Percentiles rank a stretch among this genome's conserved stretches.
Evolutionary conservation across 805 yeast species (phyloP).

Genomic region (Yarrowia osloensis): DNA sequence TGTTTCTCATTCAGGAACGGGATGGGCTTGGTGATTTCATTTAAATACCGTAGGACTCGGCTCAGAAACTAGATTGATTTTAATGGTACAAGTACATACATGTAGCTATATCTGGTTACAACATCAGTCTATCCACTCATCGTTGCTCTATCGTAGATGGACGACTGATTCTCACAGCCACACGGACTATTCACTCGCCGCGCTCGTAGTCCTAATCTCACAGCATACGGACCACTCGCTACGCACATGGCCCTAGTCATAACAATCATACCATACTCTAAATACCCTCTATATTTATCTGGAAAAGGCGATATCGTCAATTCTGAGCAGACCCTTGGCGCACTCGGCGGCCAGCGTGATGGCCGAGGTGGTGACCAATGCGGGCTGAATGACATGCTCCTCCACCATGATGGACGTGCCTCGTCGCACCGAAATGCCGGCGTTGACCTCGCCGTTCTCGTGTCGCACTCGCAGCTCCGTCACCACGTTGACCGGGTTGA

Average conservation of each 20-base stretch:
- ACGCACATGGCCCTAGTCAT: not conserved
- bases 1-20: too few species aligned
- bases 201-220: too few species aligned
- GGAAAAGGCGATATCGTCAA: slow-evolving; percentile 94
- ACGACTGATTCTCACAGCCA: too few species aligned
- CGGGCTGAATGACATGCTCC: slow-evolving; percentile 96
- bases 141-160: too few species aligned
- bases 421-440: slow-evolving; percentile 95
- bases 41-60: too few species aligned
- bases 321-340: slow-evolving; percentile 91
- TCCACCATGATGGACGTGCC: slow-evolving; percentile 90
- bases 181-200: too few species aligned
- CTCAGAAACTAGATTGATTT: too few species aligned
- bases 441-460: slow-evolving; percentile 83
- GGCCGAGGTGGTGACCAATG: slow-evolving; percentile 90
- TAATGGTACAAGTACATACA: too few species aligned
- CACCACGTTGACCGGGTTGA: slow-evolving; percentile 86
- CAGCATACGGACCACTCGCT: not conserved
- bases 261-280: not conserved
- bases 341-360: slow-evolving; percentile 93
- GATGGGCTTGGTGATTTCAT: too few species aligned
- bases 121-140: too few species aligned
- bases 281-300: slow-evolving; percentile 48
- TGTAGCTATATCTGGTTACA: too few species aligned
- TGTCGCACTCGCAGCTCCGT: slow-evolving; percentile 91